phyloP scores from a whole-genome alignment of 495 filamentous ascomycete species.

The Trichoderma virens region DNA sequence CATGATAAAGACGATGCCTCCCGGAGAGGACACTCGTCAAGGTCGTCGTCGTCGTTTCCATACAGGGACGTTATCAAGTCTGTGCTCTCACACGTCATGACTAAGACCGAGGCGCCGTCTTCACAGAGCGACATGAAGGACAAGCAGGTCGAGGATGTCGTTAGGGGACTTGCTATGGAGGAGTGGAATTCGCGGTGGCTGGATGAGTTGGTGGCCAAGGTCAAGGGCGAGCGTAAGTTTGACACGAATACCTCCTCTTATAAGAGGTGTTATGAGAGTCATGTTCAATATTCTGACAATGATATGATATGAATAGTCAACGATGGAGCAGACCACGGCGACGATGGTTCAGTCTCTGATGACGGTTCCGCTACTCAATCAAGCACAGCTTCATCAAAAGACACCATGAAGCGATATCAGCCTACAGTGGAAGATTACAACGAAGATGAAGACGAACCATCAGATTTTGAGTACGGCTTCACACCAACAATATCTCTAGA shows the following conservation, averaged over 20 bases:
- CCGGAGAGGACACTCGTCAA: background rate
- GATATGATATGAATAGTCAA: background rate
- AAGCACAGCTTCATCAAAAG: background rate
- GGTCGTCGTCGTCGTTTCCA: background rate
- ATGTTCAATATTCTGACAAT: too few relatives aligned
- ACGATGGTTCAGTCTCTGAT: too few relatives aligned
- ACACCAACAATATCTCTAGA: background rate
- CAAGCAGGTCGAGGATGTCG: conserved; percentile 2
- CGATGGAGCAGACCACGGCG: background rate
- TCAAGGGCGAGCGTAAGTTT: conserved; percentile 1
- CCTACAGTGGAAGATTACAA: conserved; percentile 2
- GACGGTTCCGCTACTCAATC: background rate
- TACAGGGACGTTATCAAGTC: conserved; percentile 7
- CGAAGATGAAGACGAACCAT: background rate
- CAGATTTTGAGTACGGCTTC: background rate
- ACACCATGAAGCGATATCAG: conserved; percentile 2
- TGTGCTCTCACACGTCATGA: background rate
- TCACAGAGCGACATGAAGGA: background rate
- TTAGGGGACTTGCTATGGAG: conserved; percentile 3
- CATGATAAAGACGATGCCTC: background rate
- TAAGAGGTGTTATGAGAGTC: too few relatives aligned
- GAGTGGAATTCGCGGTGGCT: conserved; percentile 5
- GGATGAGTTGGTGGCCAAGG: background rate
- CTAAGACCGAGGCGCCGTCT: background rate
- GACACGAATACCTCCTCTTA: background rate